Base-by-base conservation (phyloP, 2,329 filamentous ascomycete genomes). In the Neonectria punicea region DNA sequence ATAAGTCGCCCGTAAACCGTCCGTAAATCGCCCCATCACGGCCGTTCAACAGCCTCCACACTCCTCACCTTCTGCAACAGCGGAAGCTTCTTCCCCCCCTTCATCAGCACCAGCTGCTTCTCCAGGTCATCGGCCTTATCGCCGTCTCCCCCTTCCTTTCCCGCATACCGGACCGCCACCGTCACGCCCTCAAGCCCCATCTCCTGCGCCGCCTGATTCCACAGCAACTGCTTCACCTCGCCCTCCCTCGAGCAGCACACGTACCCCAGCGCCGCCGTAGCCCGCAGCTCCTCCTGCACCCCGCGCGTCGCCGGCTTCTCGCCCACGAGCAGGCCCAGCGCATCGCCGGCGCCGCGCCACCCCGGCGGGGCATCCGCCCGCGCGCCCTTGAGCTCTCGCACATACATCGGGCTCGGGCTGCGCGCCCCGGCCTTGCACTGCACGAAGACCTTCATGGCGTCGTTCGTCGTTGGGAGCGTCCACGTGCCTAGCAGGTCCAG, bases 361-460 rank as follows among this genome's bases (percentile, higher is more conserved):
- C 90, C 91, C 0, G 85, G 81, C 1, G 93, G 94, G 7, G 92
- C 92, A 13, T 89, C 90, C 1, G 85, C 84, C 74, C 96, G 92
- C 0, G 93, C 88, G 4, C 95, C 95, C 75, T 93, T 92, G 3
- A 95, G 84, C 80, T 95, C 92, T n/a, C 92, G 87, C 9, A 93
- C 80, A 51, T 89, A 81, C 34, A 84, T 80, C 0, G 92, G 92
- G 0, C 87, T 83, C 13, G 83, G 77, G 50, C 82, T 81, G 61
- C 81, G 80, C 18, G 81, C 76, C 14, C 86, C 82, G 1, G 85
- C 87, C 77, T 95, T 96, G 83, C 93, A 95, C 76, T 95, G 92
- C 1, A 87, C 65, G 14, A 89, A 73, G 7, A 87, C 81, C 53
- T 80, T 82, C 36, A 89, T 71, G 1, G 81, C 78, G 1, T 73